Base-by-base conservation (phyloP, 768 basidiomycete species). In the Phanerochaete sordida region DNA sequence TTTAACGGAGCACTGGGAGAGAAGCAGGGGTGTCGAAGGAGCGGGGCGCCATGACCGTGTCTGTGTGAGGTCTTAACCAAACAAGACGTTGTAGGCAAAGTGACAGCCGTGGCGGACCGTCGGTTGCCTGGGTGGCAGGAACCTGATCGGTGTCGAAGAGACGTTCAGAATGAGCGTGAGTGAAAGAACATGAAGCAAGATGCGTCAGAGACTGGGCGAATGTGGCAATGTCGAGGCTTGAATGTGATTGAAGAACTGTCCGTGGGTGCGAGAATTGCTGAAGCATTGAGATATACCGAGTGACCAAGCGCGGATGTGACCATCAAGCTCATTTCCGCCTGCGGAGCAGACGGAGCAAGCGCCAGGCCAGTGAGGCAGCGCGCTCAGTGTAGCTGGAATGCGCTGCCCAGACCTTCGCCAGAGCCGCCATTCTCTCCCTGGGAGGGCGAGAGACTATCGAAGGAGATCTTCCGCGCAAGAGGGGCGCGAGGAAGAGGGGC, bases 331-430 rank as follows among this genome's bases (percentile, higher is more conserved):
- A n/a, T n/a, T n/a, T n/a, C n/a, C 39, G 39, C 39, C 6, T 35
- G 39, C 8, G 8, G 39, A 9, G 7, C 33, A 35, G 39, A 16
- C 39, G 39, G 4, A 19, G 39, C 19, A 16, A 19, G 19, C 8
- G 39, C 39, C 19, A 43, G 39, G 8, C 39, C 39, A 43, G 39
- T 26, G 60, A 39, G 19, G 21, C 13, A 51, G 23, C 35, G 62
- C 35, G 28, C 62, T 78, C 65, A 87, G 15, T 75, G 78, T 72
- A 88, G 72, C 64, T 88, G 85, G 70, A 93, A 90, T 27, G 90
- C 90, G 67, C 88, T 91, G 28, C 82, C 90, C 52, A 92, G 71
- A 58, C 75, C 75, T 47, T 70, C 61, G 31, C 74, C 74, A 16
- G 70, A 69, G 5, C 70, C 72, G 39, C 73, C 70, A 56, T n/a